Conservation (phyloP, 164 flowering plant genomes). For the Vitis amurensis region DNA sequence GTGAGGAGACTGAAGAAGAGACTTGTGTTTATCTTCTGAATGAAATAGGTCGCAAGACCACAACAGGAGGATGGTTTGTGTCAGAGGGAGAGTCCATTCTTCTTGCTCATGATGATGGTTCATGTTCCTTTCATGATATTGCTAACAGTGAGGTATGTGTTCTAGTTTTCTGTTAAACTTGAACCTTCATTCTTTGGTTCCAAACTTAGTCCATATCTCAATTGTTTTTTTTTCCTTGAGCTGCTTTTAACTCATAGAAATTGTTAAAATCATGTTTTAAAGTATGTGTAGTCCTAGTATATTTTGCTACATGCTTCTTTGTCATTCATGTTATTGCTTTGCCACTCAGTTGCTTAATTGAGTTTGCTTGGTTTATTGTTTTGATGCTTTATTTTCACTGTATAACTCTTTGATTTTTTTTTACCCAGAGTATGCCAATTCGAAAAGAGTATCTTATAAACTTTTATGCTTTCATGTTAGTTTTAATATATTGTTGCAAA, state of each 20-base stretch:
- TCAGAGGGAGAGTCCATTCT: slow-evolving; percentile 91
- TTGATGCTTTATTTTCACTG: not conserved
- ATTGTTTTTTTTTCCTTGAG: not conserved
- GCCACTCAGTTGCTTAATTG: not conserved
- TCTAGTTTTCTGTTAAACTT: not conserved
- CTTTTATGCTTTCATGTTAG: not conserved
- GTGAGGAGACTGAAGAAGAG: slow-evolving; percentile 68
- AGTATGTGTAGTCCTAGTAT: no score
- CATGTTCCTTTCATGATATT: slow-evolving; percentile 86
- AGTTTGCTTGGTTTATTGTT: not conserved
- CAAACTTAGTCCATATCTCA: not conserved
- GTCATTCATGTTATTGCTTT: no score
- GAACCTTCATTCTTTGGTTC: not conserved
- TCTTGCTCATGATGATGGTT: slow-evolving; percentile 89
- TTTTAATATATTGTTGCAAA: not conserved
- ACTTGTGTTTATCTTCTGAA: slow-evolving; percentile 37
- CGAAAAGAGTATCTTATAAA: not conserved
- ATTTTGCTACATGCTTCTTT: no score
- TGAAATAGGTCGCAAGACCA: slow-evolving; percentile 68
- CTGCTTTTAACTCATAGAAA: no score
- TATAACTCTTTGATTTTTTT: not conserved
- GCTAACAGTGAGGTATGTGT: slow-evolving; percentile 72
- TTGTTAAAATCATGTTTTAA: no score
- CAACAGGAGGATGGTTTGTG: slow-evolving; percentile 98
- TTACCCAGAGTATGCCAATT: not conserved